These are phyloP conservation scores for Boletus insuetus DNA, from an alignment of 768 basidiomycete genomes.

Conservation along the genomic window DNA sequence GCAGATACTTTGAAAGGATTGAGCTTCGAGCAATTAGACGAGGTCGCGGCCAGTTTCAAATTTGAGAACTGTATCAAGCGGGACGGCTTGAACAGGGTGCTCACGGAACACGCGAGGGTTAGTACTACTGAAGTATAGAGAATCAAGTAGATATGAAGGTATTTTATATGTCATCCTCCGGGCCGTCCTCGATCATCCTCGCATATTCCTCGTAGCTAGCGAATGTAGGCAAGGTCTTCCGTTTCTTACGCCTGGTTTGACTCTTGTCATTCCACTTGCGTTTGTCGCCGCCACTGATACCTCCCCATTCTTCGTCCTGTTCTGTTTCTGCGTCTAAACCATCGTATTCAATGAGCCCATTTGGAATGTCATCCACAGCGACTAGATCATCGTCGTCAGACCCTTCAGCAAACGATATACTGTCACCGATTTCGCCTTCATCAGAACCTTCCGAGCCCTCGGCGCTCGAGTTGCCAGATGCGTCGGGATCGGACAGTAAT, in stretches of 20 bases:
- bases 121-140: not conserved
- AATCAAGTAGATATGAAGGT: not conserved
- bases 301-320: constrained; percentile 30
- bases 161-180: constrained; percentile 27
- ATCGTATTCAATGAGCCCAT: constrained; percentile 59
- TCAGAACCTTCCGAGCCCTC: constrained; percentile 35
- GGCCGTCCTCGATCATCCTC: constrained; percentile 71
- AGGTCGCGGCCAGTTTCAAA: constrained; percentile 31
- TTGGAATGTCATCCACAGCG: constrained; percentile 50
- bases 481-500: constrained; percentile 25
- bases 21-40: constrained; percentile 21
- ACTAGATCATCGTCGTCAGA: constrained; percentile 74
- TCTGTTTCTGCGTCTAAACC: constrained; percentile 43
- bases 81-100: constrained; percentile 15
- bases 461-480: constrained; percentile 31
- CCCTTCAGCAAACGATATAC: constrained; percentile 55
- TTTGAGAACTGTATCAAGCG: constrained; percentile 36
- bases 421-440: constrained; percentile 40
- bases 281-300: constrained; percentile 51
- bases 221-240: constrained; percentile 70
- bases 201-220: constrained; percentile 87
- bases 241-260: constrained; percentile 62
- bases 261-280: constrained; percentile 41
- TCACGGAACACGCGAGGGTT: not conserved
- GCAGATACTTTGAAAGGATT: constrained; percentile 35